A percentile compares a stretch with the other conserved stretches of the same genome.
These are phyloP conservation scores for Dipteronia sinensis DNA, from an alignment of 345 rosid species.

Conservation along the genomic window DNA sequence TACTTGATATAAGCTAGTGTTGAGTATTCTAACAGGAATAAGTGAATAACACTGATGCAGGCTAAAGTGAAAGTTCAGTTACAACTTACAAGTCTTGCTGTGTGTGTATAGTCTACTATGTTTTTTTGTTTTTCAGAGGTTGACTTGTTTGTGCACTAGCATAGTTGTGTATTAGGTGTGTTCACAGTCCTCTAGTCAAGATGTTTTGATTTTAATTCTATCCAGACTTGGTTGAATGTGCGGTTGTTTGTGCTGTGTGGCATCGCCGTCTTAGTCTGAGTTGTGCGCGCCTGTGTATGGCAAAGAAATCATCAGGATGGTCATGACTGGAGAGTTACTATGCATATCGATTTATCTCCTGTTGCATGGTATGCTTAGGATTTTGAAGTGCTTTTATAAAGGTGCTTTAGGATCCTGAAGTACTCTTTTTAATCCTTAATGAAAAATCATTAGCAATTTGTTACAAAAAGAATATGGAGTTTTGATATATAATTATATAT, in stretches of 20 bases:
- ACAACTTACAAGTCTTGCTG: neutral
- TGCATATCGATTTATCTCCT: neutral
- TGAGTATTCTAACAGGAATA: neutral
- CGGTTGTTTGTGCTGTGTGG: neutral
- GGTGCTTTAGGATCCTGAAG: neutral
- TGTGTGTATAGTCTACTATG: neutral
- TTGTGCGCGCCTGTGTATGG: neutral
- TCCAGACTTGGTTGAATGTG: neutral
- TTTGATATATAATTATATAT: no score
- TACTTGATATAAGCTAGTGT: neutral
- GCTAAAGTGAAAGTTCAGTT: neutral
- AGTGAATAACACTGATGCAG: slow-evolving; percentile 4
- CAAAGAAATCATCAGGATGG: neutral
- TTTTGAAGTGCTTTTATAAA: neutral
- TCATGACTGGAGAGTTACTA: neutral
- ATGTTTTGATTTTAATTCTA: neutral
- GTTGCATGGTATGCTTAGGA: neutral
- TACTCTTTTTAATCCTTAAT: neutral
- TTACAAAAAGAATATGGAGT: neutral
- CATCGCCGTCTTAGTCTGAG: neutral
- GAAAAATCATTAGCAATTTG: neutral
- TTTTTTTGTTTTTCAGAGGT: neutral
- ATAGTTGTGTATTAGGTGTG: neutral
- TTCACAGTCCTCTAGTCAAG: neutral
- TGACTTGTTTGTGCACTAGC: neutral